Base-by-base conservation (phyloP, 2,329 filamentous ascomycete genomes). In the Alternaria incomplexa region DNA sequence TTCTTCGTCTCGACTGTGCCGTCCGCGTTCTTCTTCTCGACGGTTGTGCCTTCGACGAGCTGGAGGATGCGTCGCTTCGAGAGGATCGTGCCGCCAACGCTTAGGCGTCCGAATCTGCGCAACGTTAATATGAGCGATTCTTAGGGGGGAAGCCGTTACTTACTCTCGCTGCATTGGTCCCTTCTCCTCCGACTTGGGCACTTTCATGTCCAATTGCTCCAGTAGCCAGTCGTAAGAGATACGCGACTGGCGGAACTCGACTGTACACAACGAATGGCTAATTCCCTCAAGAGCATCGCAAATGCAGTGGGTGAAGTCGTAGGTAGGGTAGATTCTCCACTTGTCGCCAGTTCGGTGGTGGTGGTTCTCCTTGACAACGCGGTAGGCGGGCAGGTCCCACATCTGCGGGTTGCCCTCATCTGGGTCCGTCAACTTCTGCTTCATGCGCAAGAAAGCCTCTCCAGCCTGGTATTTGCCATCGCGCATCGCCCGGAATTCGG, bases 241-340 rank as follows among this genome's bases (percentile, higher is more conserved):
- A 62, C 95, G 85, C 20, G 92, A 91, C 55, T 92, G 88, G 68
- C 94, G 89, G 73, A 98, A 97, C 79, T 98, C 96, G 2, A 92
- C 95, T 0, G 96, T 98, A 79, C 95, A 98, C 20, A 98, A 85
- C 13, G 91, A 95, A 83, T 97, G 95, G 0, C 94, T 94, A 73
- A 98, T 96, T 17, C 88, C 87, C 80, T 99, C 96, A 68, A 97
- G 93, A 70, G 92, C 94, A 85, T 98, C 96, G 73, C 92, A 95
- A 22, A 97, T 84, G 79, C 92, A 97, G 83, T 96, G 93, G 0
- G 91, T 91, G 77, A 96, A 96, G 79, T 97, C 94, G 75, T 97
- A 97, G 0, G 95, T 96, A 0, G 96, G 96, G 78, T 97, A 97
- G 66, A 97, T 97, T 80, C 89, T 91, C 93, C 94, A 98, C 76